Evolutionary conservation across 2,329 filamentous ascomycete species (phyloP).

Genomic region (Pseudopyrenochaeta lycopersici): DNA sequence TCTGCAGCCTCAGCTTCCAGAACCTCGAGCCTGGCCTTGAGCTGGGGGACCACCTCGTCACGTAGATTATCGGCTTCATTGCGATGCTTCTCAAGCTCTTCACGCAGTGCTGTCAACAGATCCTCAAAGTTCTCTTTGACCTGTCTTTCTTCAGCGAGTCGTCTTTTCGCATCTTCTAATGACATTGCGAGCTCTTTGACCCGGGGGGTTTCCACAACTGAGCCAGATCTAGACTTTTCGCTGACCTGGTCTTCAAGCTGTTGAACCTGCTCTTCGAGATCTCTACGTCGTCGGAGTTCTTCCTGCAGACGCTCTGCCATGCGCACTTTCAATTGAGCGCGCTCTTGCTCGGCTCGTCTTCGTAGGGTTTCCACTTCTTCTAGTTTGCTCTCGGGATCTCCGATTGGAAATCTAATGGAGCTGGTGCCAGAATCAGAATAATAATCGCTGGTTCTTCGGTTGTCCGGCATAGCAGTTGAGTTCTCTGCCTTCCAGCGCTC

Average conservation of each 20-base stretch:
- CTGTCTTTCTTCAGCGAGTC: slow-evolving; percentile 83
- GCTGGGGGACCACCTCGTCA: slow-evolving; percentile 84
- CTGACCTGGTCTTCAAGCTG: slow-evolving; percentile 78
- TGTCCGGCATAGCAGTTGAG: slow-evolving; percentile 65
- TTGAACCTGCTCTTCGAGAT: slow-evolving; percentile 84
- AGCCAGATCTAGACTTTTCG: slow-evolving; percentile 34
- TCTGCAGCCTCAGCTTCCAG: slow-evolving; percentile 78
- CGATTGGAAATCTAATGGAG: slow-evolving; percentile 77
- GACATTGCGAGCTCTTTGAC: slow-evolving; percentile 80
- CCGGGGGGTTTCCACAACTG: slow-evolving; percentile 56
- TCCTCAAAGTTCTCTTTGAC: slow-evolving; percentile 95
- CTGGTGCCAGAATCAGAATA: slow-evolving; percentile 96
- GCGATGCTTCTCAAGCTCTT: slow-evolving; percentile 80
- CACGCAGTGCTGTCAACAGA: slow-evolving; percentile 81
- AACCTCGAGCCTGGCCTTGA: slow-evolving; percentile 79
- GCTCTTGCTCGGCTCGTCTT: slow-evolving; percentile 87
- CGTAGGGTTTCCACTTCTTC: slow-evolving; percentile 85
- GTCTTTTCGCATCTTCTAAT: slow-evolving; percentile 83
- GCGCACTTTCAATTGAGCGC: slow-evolving; percentile 84
- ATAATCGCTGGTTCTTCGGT: slow-evolving; percentile 91
- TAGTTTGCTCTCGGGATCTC: slow-evolving; percentile 64
- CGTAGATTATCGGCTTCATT: slow-evolving; percentile 92
- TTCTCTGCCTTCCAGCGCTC: slow-evolving; percentile 85
- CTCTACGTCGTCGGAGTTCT: slow-evolving; percentile 77
- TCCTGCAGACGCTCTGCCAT: slow-evolving; percentile 87